Evolutionary conservation across 176 grass and related monocot species (phyloP), one percentile per base, ranked within the genome.

Genomic region (Coix lacrymajobi): DNA sequence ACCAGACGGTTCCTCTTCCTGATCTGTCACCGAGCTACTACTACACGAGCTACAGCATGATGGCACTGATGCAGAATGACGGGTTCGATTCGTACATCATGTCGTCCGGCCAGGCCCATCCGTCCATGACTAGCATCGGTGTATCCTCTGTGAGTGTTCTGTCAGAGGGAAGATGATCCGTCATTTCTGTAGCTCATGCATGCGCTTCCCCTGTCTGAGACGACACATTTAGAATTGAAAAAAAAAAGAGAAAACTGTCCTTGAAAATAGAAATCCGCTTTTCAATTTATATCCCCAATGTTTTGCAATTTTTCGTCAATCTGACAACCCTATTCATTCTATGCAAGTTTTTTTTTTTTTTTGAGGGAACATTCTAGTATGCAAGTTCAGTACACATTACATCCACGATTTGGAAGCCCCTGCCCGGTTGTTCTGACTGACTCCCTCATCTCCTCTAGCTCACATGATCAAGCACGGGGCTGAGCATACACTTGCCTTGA

Each of bases 1-100:
- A 28, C 30, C 65, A 36, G 5, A 1, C 24, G 1, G 17, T 34
- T 16, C 7, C 49, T 20, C 19, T 52, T 20, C 89, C 40, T 71
- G 69, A 71, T 10, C 24, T 71, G 25, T 9, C 40, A 1, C 52
- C 89, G 6, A 71, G 8, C 20, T 9, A 28, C 20, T 9, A 28
- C 4, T 73, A 46, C 19, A 16, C 48, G 71, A 88, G 81, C 76
- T 88, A 81, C 8, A 82, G 38, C 38, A 19, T 29, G 37, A 25
- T 87, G 36, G 7, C 44, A 3, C 40, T 71, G 40, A 71, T 71
- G 40, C 69, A 71, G 40, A 71, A 46, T 28, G 7, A 71, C 7
- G 69, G 69, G 69, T 71, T 71, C 46, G 69, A 71, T 46, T 46
- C 69, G 24, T 46, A 45, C 12, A 14, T 45, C 39, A 29, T 17